Conservation (phyloP, 176 grass and related monocot genomes). For the Juncus effusus region DNA sequence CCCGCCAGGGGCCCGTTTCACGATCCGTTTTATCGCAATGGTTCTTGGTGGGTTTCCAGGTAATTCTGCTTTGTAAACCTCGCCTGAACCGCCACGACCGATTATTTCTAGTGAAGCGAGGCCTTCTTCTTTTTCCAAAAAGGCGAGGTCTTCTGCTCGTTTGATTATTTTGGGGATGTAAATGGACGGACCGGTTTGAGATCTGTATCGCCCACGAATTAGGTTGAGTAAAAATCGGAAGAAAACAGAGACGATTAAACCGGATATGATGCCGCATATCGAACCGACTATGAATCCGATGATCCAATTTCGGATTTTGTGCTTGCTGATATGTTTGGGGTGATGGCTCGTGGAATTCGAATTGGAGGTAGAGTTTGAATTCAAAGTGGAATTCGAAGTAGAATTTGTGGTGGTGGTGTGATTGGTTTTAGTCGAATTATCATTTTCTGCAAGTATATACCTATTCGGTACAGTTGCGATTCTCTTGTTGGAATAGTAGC, state of each 20-base stretch:
- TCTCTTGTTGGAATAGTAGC: conserved; percentile 25
- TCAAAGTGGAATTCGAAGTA: conserved; percentile 19
- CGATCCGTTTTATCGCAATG: conserved; percentile 81
- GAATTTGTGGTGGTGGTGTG: conserved; percentile 17
- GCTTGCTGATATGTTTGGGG: conserved; percentile 24
- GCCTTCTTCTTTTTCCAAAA: conserved; percentile 69
- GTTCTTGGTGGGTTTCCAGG: conserved; percentile 18
- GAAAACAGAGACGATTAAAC: conserved; percentile 32
- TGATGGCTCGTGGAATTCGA: conserved; percentile 6
- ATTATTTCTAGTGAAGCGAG: conserved; percentile 46
- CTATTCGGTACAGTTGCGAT: conserved; percentile 20
- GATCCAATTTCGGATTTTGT: conserved; percentile 50
- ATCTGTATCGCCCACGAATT: conserved; percentile 46
- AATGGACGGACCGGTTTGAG: conserved; percentile 35
- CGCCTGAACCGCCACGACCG: conserved; percentile 73
- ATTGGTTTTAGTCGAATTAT: conserved; percentile 6
- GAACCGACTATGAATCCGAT: conserved; percentile 53
- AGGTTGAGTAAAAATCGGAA: conserved; percentile 56
- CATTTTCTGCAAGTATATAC: conserved; percentile 42
- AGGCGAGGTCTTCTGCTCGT: conserved; percentile 43
- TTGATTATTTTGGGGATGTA: conserved; percentile 73
- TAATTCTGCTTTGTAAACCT: conserved; percentile 73
- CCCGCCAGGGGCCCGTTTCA: conserved; percentile 7
- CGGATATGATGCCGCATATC: conserved; percentile 40
- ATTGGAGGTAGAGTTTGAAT: conserved; percentile 20